Base-by-base conservation (phyloP, 805 yeast species). In the Zygosaccharomyces kombuchaensis region DNA sequence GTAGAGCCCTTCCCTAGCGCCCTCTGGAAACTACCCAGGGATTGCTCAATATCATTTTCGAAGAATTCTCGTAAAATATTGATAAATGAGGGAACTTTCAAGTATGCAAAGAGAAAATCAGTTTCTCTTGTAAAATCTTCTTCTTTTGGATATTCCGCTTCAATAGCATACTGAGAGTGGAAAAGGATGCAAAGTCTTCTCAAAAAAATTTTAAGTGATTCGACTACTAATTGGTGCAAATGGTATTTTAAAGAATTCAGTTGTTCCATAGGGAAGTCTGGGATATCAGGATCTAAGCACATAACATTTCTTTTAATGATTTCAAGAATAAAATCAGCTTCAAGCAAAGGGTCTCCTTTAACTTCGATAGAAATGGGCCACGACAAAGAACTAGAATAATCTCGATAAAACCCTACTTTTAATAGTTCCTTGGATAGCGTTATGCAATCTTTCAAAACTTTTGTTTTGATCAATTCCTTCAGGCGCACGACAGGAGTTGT, bases 381-480 rank as follows among this genome's bases (percentile, higher is more conserved):
- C 5, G 43, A 38, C 6, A 27, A 16, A 9, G 6, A 12, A 16
- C 9, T 31, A 1, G 31, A 12, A 22, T 29, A 30, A 23, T 29
- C 19, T 17, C 38, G 21, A 36, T 45, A 48, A 46, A 47, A 50
- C 10, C 41, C 34, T 5, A 46, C 46, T 27, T 30, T 45, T 13
- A 47, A 23, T 44, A 53, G 26, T 30, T 49, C 51, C 27, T 42
- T 48, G 10, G 49, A 31, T 22, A 50, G 29, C 6, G 36, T 25
- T 9, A 51, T 22, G 19, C 60, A 37, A 27, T 54, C 55, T 35
- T 56, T 59, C 13, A 51, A 52, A n/a, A 53, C 19, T 30, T 52
- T 48, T 37, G 53, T 44, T 37, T 46, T 55, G n/a, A 55, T 27
- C n/a, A 55, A 31, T 10, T 54, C 59, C 53, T 26, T 59, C 51